Percentiles rank a stretch among this genome's conserved stretches.
Conservation (phyloP, 129 eudicot genomes). For the Helichrysum umbraculigerum region DNA sequence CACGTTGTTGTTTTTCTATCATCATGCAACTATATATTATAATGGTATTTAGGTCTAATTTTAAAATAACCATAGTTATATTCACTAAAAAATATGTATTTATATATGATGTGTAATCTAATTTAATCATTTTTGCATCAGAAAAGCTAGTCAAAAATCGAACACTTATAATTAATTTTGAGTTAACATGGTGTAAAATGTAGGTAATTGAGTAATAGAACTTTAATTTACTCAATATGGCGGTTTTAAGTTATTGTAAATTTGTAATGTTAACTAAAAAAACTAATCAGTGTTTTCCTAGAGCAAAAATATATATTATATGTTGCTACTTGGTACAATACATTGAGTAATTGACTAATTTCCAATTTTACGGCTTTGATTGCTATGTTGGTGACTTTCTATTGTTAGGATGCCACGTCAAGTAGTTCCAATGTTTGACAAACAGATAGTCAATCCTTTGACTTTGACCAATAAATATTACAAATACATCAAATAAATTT, state of each 20-base stretch:
- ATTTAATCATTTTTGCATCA: too few species aligned
- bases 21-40: neutral
- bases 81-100: neutral
- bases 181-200: too few species aligned
- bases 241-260: too few species aligned
- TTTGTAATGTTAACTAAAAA: neutral
- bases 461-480: constrained; percentile 26
- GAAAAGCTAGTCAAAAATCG: too few species aligned
- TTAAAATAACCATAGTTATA: neutral
- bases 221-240: too few species aligned
- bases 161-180: too few species aligned
- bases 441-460: constrained; percentile 19
- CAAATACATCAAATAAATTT: neutral
- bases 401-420: constrained; percentile 30
- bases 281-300: neutral
- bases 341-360: neutral
- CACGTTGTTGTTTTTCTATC: neutral
- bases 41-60: neutral
- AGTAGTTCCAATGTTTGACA: constrained; percentile 24
- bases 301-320: neutral
- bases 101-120: too few species aligned
- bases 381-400: constrained; percentile 14
- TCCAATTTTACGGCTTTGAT: neutral
- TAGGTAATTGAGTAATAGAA: too few species aligned
- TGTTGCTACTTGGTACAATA: too few species aligned